These are phyloP conservation scores for Leucocoprinus birnbaumii DNA, from an alignment of 768 basidiomycete genomes.

Conservation along the genomic window DNA sequence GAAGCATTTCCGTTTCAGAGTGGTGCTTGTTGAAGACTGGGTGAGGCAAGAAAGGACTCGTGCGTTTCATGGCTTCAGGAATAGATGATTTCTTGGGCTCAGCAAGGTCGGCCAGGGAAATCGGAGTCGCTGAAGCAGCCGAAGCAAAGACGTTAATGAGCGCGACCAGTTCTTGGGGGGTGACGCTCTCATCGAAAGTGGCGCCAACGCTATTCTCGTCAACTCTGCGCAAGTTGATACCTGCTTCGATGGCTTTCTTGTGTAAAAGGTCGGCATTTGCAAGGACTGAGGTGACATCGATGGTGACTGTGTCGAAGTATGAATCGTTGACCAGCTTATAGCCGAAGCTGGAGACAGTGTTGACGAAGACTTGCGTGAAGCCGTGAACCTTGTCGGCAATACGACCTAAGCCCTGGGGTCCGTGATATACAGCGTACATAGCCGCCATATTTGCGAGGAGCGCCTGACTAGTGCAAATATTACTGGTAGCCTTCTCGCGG, in stretches of 20 bases:
- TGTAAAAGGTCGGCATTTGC: conserved; percentile 65
- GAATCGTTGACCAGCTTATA: conserved; percentile 66
- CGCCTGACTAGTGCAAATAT: conserved; percentile 97
- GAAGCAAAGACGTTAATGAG: conserved; percentile 82
- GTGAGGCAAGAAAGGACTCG: conserved; percentile 75
- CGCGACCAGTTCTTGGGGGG: conserved; percentile 67
- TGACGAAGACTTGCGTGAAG: conserved; percentile 75
- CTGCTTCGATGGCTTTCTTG: conserved; percentile 52
- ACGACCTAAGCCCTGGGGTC: conserved; percentile 76
- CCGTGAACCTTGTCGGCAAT: conserved; percentile 93
- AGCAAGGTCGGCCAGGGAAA: conserved; percentile 46
- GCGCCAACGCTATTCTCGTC: conserved; percentile 78
- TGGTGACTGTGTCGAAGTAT: conserved; percentile 91
- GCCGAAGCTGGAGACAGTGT: conserved; percentile 66
- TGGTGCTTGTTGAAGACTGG: conserved; percentile 96
- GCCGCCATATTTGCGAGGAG: conserved; percentile 99
- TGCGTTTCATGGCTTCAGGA: conserved; percentile 54
- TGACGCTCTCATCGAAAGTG: conserved; percentile 90
- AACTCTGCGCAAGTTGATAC: conserved; percentile 84
- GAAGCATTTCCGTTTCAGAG: conserved; percentile 98
- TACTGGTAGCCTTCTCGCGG: conserved; percentile 96
- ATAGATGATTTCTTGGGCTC: conserved; percentile 44
- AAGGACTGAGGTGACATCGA: conserved; percentile 65
- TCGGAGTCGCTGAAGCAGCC: conserved; percentile 48
- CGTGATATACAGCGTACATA: conserved; percentile 98